Evolutionary conservation across 441 rosid genomes (phyloP), one percentile per base, ranked within the genome.

Genomic region (Populus tomentosa): DNA sequence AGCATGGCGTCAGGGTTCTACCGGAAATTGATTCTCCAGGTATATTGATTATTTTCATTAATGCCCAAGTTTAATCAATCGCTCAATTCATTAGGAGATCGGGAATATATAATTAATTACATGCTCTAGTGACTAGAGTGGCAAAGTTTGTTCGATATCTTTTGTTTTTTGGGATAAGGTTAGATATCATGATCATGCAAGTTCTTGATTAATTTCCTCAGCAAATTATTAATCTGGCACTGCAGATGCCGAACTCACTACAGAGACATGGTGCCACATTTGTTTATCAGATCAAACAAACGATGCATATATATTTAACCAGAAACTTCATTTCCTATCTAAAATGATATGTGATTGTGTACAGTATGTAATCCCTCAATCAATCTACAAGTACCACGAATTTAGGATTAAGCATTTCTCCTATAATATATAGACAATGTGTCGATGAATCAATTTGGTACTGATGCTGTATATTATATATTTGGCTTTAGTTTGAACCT

Each of bases 1-100:
- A 90, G 62, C 97, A 90, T 18, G 98, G 97, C 0, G 94, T 94
- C 46, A 82, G 97, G 79, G 89, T 94, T 74, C 11, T 94, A 50
- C 97, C 97, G 8, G 97, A 94, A 73, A 85, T 94, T 21, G 98
- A 92, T 78, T 78, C 92, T 74, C 98, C 98, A 14, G 98, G 97
- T 94, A 10, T 80, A 7, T 21, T 35, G 1, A 10, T 1, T 24
- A 4, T 32, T 59, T 36, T 21, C 7, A 21, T 66, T 69, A 6
- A 23, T 26, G 4, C 20, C 59, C 59, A 16, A 14, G 20, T 0
- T 50, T 50, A 16, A 50, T 50, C 59, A 50, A 50, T 16, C 2
- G 20, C 2, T 50, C 59, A 2, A 50, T 50, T 16, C 59, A 50
- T 50, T 50, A 5, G 20, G 59, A 50, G 59, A 5, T 50, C 0